phyloP scores from a whole-genome alignment of 768 basidiomycete species.

The Brasilioporus rufonigricans region DNA sequence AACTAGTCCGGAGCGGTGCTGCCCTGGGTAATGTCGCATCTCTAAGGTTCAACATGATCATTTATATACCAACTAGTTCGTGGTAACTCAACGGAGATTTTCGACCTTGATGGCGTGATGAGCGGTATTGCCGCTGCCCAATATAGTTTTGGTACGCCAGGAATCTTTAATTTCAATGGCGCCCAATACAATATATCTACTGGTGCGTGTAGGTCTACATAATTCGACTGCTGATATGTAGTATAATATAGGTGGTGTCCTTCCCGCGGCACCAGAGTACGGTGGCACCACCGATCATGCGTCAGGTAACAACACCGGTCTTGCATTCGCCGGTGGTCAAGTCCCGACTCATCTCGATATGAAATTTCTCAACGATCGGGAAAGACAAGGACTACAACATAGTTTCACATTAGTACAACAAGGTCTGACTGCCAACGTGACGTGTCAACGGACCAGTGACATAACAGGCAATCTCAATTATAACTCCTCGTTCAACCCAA shows the following conservation, averaged over 20 bases:
- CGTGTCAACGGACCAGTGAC: background rate
- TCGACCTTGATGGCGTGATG: too few species aligned
- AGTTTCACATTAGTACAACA: slow-evolving; percentile 10
- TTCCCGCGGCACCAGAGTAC: background rate
- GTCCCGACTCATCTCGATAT: slow-evolving; percentile 1
- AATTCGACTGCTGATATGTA: background rate
- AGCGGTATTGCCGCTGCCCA: slow-evolving; percentile 13
- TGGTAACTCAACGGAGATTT: too few species aligned
- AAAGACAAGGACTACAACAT: background rate
- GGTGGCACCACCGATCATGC: background rate
- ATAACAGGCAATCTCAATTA: background rate
- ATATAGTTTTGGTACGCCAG: slow-evolving; percentile 2
- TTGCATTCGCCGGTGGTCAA: background rate
- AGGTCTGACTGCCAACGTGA: slow-evolving; percentile 18
- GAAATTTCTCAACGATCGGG: background rate
- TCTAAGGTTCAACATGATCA: too few species aligned
- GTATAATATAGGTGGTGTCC: slow-evolving; percentile 4
- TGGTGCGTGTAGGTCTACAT: background rate
- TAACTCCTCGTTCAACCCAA: background rate
- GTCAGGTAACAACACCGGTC: background rate
- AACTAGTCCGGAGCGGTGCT: slow-evolving; percentile 1
- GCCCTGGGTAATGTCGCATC: background rate
- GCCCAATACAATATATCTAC: slow-evolving; percentile 17
- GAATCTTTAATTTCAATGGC: slow-evolving; percentile 16
- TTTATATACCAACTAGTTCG: too few species aligned